Base-by-base conservation (phyloP, 495 filamentous ascomycete genomes). In the Penicillium turbatum region DNA sequence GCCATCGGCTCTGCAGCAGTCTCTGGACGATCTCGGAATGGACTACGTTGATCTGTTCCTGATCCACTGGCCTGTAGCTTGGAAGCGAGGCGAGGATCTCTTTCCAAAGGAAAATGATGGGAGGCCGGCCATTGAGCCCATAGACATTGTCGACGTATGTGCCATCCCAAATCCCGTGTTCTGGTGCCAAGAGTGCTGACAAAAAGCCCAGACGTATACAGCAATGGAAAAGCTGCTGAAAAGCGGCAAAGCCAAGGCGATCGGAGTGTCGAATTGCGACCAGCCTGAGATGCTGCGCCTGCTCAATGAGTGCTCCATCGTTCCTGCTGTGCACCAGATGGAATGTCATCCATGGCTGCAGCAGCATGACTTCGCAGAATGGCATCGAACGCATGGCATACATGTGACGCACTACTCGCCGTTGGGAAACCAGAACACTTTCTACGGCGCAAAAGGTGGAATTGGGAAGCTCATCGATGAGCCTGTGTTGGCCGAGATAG, bases 261-360 rank as follows among this genome's bases (percentile, higher is more conserved):
- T 96, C 57, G 89, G 90, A 1, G 79, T 93, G 6, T 87, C 82
- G 57, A 95, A 92, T 71, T 90, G 89, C 69, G 82, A 78, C 19
- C 77, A 84, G 52, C 74, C 71, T 12, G 85, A 92, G 56, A 66
- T 91, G 51, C 82, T 89, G 69, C 75, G 77, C 41, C 58, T 92
- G 13, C 44, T 92, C n/a, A 73, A 81, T 24, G 47, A 78, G 86
- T 29, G 70, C 75, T 17, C 63, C 5, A 74, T 87, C 32, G 78
- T 83, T 1, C 85, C 85, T 3, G 83, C 85, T 1, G 83, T 77
- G 10, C 83, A 89, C 63, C 84, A 89, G 63, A 67, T 87, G 47
- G 86, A 87, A 61, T 54, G 66, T 10, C 81, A 86, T 55, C 83
- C 83, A 8, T 81, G 72, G 70, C 66, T 88, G 31, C 83, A 86